A percentile compares a stretch with the other conserved stretches of the same genome.
phyloP scores from a whole-genome alignment of 371 early-diverging fungal species.

The Batkoa obscura region DNA sequence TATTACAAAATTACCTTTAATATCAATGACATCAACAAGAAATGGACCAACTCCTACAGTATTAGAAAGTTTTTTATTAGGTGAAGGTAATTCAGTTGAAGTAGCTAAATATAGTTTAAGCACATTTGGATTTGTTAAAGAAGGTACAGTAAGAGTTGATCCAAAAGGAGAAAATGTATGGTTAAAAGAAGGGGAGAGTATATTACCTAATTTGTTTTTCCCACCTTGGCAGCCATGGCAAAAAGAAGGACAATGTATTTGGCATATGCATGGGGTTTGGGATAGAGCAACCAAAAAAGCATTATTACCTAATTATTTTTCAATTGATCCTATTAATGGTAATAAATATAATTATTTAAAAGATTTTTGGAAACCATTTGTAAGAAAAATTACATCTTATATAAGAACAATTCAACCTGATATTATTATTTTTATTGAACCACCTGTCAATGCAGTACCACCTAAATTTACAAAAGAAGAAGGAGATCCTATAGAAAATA shows the following conservation, averaged over 20 bases:
- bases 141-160: conserved; percentile 20
- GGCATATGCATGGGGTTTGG: conserved; percentile 50
- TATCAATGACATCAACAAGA: conserved; percentile 22
- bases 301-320: conserved; percentile 32
- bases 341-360: conserved; percentile 18
- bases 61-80: conserved; percentile 37
- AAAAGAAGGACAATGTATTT: conserved; percentile 32
- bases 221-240: conserved; percentile 1
- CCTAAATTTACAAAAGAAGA: conserved; percentile 19
- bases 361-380: conserved; percentile 34
- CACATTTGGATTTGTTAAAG: conserved; percentile 31
- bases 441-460: conserved; percentile 35
- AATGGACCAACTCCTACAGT: conserved; percentile 40
- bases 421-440: conserved; percentile 42
- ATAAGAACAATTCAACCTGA: conserved; percentile 24
- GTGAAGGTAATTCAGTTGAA: conserved; percentile 26
- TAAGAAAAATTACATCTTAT: conserved; percentile 16
- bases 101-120: conserved; percentile 35
- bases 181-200: conserved; percentile 23
- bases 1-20: conserved; percentile 19
- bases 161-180: conserved; percentile 27
- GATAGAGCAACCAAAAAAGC: conserved; percentile 16
- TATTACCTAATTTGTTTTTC: conserved; percentile 13
- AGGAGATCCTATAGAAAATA: conserved; percentile 16
- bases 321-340: conserved; percentile 20